These are phyloP conservation scores for Lachnellula hyalina DNA, from an alignment of 2,329 filamentous ascomycete genomes.

Conservation along the genomic window DNA sequence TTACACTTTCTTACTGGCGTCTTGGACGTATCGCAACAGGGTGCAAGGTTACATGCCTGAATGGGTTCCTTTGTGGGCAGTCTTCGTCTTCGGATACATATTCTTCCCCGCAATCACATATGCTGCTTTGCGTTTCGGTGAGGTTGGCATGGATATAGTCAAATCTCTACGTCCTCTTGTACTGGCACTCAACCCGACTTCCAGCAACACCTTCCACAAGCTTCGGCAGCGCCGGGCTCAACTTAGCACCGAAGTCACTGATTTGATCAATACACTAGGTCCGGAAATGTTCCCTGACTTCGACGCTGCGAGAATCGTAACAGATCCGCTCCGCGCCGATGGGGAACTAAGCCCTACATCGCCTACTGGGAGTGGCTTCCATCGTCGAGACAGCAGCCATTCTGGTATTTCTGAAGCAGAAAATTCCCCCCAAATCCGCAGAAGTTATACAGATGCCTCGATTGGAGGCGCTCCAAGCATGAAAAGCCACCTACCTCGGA, in stretches of 20 bases:
- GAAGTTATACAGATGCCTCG: too few species aligned
- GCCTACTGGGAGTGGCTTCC: conserved; percentile 16
- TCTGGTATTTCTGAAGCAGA: conserved; percentile 34
- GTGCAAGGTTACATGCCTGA: conserved; percentile 55
- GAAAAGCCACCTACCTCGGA: too few species aligned
- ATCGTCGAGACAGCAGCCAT: conserved; percentile 43
- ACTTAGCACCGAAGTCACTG: conserved; percentile 77
- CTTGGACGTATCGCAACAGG: neutral
- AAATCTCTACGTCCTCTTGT: conserved; percentile 88
- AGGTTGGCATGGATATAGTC: conserved; percentile 98
- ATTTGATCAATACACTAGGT: conserved; percentile 89
- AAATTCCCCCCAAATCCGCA: conserved; percentile 20
- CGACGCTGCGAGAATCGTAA: conserved; percentile 66
- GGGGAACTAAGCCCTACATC: conserved; percentile 20
- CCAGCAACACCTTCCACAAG: conserved; percentile 75
- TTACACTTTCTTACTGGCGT: conserved; percentile 53
- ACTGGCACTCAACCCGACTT: conserved; percentile 77
- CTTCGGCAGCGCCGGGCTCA: conserved; percentile 63
- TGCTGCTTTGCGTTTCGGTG: conserved; percentile 87
- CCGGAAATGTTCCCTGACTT: conserved; percentile 98
- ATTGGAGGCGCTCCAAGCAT: too few species aligned
- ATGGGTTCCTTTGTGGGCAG: conserved; percentile 73
- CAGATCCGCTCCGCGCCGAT: conserved; percentile 41
- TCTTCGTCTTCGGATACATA: conserved; percentile 69
- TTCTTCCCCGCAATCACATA: conserved; percentile 87